Evolutionary conservation across 495 filamentous ascomycete species (phyloP).

Genomic region (Penicillium coffeae): DNA sequence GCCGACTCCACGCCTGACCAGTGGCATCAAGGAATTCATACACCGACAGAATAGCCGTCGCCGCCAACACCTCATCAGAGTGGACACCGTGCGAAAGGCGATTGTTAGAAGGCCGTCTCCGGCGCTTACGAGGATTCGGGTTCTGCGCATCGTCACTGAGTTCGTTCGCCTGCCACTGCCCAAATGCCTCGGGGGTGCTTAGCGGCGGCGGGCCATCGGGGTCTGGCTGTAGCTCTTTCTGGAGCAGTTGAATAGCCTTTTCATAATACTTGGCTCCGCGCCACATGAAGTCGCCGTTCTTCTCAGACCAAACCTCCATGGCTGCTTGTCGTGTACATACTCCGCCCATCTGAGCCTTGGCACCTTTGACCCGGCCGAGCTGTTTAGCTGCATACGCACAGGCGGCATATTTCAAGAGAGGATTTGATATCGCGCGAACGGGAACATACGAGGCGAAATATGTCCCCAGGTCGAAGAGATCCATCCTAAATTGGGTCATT

Average conservation of each 20-base stretch:
- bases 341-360: slow-evolving; percentile 48
- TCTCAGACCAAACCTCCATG: slow-evolving; percentile 50
- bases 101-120: slow-evolving; percentile 37
- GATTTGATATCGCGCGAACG: slow-evolving; percentile 51
- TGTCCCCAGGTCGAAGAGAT: slow-evolving; percentile 56
- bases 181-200: slow-evolving; percentile 34
- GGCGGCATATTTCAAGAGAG: slow-evolving; percentile 56
- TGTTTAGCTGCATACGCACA: slow-evolving; percentile 62
- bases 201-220: slow-evolving; percentile 32
- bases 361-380: slow-evolving; percentile 50
- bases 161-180: slow-evolving; percentile 37
- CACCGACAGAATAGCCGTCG: slow-evolving; percentile 59
- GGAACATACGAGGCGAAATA: slow-evolving; percentile 60
- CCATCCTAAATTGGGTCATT: slow-evolving; percentile 51
- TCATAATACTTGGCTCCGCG: slow-evolving; percentile 61
- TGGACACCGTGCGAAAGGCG: slow-evolving; percentile 39
- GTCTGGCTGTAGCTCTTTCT: slow-evolving; percentile 53
- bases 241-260: slow-evolving; percentile 57
- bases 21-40: slow-evolving; percentile 63
- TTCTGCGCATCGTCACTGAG: slow-evolving; percentile 28
- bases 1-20: slow-evolving; percentile 58
- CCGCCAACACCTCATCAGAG: slow-evolving; percentile 59
- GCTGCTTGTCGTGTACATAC: slow-evolving; percentile 45
- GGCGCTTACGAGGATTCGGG: slow-evolving; percentile 33
- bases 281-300: slow-evolving; percentile 51